Evolutionary conservation across 768 basidiomycete species (phyloP).

Genomic region (Boletellus ananiceps): DNA sequence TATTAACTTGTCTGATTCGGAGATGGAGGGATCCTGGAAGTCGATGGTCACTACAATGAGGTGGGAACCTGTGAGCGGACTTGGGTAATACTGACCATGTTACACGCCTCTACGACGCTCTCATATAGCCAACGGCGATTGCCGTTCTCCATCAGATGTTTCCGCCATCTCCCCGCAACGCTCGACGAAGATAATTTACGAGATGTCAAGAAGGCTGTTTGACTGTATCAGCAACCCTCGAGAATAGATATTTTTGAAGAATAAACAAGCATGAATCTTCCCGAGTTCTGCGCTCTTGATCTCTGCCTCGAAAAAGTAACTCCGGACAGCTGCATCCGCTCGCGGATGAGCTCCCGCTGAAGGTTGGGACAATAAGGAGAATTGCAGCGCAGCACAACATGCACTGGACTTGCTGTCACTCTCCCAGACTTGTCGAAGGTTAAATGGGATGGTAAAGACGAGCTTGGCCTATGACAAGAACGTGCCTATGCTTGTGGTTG

Average conservation of each 20-base stretch:
- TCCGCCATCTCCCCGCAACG: not conserved
- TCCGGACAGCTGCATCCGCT: too few relatives aligned
- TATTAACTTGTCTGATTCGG: too few relatives aligned
- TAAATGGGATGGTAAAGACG: constrained; percentile 4
- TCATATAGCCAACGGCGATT: not conserved
- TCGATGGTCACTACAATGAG: too few relatives aligned
- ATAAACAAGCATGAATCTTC: too few relatives aligned
- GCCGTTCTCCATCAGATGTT: not conserved
- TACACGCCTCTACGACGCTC: not conserved
- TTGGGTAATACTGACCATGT: not conserved
- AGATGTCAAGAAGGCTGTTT: too few relatives aligned
- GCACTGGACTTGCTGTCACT: not conserved
- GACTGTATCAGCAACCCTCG: too few relatives aligned
- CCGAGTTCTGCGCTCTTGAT: too few relatives aligned
- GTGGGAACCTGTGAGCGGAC: not conserved
- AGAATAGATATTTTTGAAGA: too few relatives aligned
- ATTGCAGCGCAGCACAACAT: not conserved
- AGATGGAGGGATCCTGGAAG: too few relatives aligned
- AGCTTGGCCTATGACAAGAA: constrained; percentile 5
- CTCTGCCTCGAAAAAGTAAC: too few relatives aligned
- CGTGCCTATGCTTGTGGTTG: too few relatives aligned
- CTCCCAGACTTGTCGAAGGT: not conserved
- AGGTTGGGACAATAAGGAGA: not conserved
- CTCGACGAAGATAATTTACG: not conserved
- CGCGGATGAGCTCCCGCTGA: not conserved